Conservation (phyloP, 768 basidiomycete genomes). For the Lactarius sanguifluus region DNA sequence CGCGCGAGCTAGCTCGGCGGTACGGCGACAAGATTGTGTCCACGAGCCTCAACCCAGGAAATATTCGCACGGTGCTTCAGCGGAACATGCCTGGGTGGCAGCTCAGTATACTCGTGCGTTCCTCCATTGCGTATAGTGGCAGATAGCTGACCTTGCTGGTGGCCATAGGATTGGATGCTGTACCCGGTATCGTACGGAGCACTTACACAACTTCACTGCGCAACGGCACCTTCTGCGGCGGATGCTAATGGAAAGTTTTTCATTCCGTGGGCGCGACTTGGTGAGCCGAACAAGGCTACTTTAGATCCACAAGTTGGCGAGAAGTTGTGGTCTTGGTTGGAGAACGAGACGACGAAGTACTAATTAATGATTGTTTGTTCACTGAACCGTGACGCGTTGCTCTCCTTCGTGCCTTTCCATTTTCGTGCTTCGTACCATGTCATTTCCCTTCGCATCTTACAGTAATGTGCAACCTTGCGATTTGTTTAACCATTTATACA, state of each 20-base stretch:
- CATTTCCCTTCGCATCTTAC: no score
- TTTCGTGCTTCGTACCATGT: no score
- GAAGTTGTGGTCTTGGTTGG: constrained; percentile 37
- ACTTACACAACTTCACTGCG: constrained; percentile 47
- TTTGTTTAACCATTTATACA: no score
- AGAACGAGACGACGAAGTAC: constrained; percentile 30
- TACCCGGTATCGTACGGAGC: constrained; percentile 36
- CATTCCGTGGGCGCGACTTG: constrained; percentile 35
- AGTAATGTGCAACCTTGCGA: no score
- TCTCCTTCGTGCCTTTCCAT: no score
- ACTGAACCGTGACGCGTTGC: no score
- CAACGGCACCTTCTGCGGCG: constrained; percentile 41
- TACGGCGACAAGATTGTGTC: constrained; percentile 50
- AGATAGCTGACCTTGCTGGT: not conserved
- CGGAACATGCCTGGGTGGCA: constrained; percentile 9
- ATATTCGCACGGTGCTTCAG: constrained; percentile 15
- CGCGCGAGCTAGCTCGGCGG: constrained; percentile 47
- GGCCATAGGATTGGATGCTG: not conserved
- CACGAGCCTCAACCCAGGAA: constrained; percentile 45
- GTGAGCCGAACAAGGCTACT: constrained; percentile 24
- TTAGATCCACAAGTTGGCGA: constrained; percentile 33
- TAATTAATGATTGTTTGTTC: not conserved
- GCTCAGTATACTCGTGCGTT: not conserved
- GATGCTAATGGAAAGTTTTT: constrained; percentile 41
- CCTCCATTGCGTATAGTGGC: not conserved